Conservation (phyloP, 169 alveolate species). For the Eimeria sp. region DNA sequence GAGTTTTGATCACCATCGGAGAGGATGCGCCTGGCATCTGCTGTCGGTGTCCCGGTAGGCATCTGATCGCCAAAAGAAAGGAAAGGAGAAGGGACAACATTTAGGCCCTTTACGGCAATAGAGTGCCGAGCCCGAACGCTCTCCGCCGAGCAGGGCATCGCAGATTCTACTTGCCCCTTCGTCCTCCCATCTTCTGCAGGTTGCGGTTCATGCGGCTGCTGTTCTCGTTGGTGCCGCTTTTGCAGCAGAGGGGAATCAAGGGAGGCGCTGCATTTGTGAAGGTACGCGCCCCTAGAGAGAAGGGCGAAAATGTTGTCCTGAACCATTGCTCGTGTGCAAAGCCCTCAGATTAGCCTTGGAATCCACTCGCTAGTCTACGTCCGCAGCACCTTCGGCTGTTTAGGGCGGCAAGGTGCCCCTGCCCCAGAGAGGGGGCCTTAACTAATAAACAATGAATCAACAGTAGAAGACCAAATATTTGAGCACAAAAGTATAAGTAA, state of each 20-base stretch:
- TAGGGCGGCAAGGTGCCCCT: neutral
- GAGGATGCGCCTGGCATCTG: neutral
- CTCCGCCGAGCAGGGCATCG: conserved; percentile 17
- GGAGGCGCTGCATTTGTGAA: conserved; percentile 42
- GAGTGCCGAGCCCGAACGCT: conserved; percentile 9
- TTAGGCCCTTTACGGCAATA: conserved; percentile 19
- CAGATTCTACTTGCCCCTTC: neutral
- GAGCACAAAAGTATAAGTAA: neutral
- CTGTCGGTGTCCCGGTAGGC: neutral
- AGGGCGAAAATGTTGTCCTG: neutral
- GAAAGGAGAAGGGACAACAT: neutral
- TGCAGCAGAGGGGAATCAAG: conserved; percentile 45
- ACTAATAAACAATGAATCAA: neutral
- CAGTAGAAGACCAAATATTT: neutral
- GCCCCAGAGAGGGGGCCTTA: neutral
- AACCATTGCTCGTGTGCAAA: neutral
- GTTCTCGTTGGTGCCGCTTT: neutral
- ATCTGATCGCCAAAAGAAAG: conserved; percentile 34
- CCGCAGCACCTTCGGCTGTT: neutral
- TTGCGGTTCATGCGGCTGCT: conserved; percentile 14
- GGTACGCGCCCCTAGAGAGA: conserved; percentile 41
- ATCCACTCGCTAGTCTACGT: neutral
- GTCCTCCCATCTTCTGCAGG: neutral
- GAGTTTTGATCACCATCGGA: neutral
- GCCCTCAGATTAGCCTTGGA: neutral